Percentiles rank a stretch among this genome's conserved stretches.
Conservation (phyloP, 2,329 filamentous ascomycete species). For the Epichloe elymi region DNA sequence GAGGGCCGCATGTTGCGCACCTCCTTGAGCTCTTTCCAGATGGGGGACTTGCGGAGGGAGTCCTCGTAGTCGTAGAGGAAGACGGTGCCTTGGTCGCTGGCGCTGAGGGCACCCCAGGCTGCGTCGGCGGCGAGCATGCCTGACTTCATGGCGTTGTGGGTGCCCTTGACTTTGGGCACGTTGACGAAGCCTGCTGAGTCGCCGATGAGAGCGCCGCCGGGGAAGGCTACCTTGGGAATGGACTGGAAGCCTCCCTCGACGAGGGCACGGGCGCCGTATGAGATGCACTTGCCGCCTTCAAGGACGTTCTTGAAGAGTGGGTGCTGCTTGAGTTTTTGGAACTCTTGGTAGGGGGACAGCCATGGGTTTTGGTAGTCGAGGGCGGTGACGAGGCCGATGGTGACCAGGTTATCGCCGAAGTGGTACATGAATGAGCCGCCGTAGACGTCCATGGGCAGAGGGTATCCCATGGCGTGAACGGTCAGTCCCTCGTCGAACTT, state of each 20-base stretch:
- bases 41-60: constrained; percentile 66
- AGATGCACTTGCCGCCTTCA: constrained; percentile 96
- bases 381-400: constrained; percentile 79
- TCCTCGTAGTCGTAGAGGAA: constrained; percentile 96
- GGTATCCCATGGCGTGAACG: constrained; percentile 85
- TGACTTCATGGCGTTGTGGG: constrained; percentile 93
- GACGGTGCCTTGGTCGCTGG: constrained; percentile 50
- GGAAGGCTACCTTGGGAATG: constrained; percentile 93
- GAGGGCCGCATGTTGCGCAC: constrained; percentile 97
- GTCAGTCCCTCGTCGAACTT: constrained; percentile 84
- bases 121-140: constrained; percentile 95
- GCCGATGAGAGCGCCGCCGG: constrained; percentile 86
- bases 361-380: constrained; percentile 95
- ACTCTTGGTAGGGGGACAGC: constrained; percentile 89
- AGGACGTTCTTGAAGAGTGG: constrained; percentile 76
- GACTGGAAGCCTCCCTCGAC: constrained; percentile 98
- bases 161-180: constrained; percentile 96
- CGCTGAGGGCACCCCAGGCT: constrained; percentile 60
- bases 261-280: constrained; percentile 82
- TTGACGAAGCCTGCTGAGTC: constrained; percentile 96
- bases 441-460: constrained; percentile 76
- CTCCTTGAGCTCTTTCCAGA: constrained; percentile 89
- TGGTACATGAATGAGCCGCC: constrained; percentile 99
- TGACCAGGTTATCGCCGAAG: constrained; percentile 94
- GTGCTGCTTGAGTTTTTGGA: constrained; percentile 97